Base-by-base conservation (phyloP, 2,329 filamentous ascomycete genomes). In the Albifimbria verrucaria region DNA sequence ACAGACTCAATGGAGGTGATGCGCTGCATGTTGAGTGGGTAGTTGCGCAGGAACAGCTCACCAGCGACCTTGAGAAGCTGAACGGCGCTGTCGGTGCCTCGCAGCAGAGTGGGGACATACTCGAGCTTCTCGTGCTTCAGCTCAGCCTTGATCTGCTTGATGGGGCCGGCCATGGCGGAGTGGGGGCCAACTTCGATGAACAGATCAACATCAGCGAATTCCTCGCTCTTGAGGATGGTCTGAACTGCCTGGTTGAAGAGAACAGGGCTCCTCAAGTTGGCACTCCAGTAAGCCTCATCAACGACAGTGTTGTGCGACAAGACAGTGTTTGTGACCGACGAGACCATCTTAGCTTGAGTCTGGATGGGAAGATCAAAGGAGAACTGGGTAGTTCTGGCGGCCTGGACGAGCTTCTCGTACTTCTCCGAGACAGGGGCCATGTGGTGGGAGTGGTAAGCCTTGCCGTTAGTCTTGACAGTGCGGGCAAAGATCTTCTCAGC, bases 151-250 rank as follows among this genome's bases (percentile, higher is more conserved):
- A 76, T 75, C 60, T 79, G 75, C 57, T 76, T 73, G 47, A 77
- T 65, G 3, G 77, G 77, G 0, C 77, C 76, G 48, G 74, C 70
- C 4, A 80, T 67, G 7, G 74, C 76, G 1, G 76, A 69, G 55
- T 79, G 77, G 0, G 77, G 77, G 0, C 77, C 76, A 4, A 79
- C 58, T 58, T 80, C 77, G n/a, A 79, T 59, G 21, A 77, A 65
- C 21, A 60, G 18, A 45, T 59, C 51, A 36, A 57, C 50, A 54
- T 52, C 15, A 28, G 49, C 28, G 50, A 26, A 12, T 53, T 55
- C 21, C 59, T 56, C 55, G 26, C 49, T 49, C 21, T 41, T 49
- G 9, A 55, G 54, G 41, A 51, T 55, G 12, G 57, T 54, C 26
- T 51, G 49, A 10, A 70, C 39, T 22, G 65, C 65, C 22, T 62